Conservation (phyloP, 805 yeast species). For the Saturnispora hagleri region DNA sequence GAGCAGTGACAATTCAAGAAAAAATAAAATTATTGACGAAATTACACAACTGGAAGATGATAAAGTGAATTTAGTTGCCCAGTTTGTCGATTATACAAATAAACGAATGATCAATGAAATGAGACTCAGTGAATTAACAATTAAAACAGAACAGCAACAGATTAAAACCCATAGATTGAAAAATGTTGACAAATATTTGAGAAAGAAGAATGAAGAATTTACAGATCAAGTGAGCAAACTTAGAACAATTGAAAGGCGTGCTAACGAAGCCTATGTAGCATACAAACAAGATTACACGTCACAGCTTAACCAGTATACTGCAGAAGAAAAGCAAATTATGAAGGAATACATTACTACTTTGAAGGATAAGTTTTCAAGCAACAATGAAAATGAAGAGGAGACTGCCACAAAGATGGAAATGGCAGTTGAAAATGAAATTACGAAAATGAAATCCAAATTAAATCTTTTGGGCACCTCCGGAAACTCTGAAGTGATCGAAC, state of each 20-base stretch:
- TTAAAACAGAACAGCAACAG: not conserved
- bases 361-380: slow-evolving; percentile 23
- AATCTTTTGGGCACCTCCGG: slow-evolving; percentile 20
- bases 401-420: not conserved
- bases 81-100: not conserved
- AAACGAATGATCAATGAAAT: not conserved
- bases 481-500: slow-evolving; percentile 21
- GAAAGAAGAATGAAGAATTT: not conserved
- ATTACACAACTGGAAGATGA: not conserved
- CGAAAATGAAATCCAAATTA: slow-evolving; percentile 34
- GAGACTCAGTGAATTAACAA: not conserved
- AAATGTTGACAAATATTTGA: not conserved
- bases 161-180: not conserved
- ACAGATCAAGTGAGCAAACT: not conserved
- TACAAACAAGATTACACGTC: slow-evolving; percentile 17
- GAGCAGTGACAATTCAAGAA: not conserved
- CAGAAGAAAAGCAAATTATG: slow-evolving; percentile 34
- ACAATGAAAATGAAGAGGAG: slow-evolving; percentile 22
- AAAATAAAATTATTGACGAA: not conserved
- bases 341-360: slow-evolving; percentile 24
- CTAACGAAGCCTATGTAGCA: not conserved
- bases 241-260: not conserved
- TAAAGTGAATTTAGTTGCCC: not conserved
- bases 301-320: slow-evolving; percentile 28
- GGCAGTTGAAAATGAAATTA: slow-evolving; percentile 30